A percentile compares a stretch with the other conserved stretches of the same genome.
Conservation (phyloP, 305 asterid species). For the Fraxinus sp. region DNA sequence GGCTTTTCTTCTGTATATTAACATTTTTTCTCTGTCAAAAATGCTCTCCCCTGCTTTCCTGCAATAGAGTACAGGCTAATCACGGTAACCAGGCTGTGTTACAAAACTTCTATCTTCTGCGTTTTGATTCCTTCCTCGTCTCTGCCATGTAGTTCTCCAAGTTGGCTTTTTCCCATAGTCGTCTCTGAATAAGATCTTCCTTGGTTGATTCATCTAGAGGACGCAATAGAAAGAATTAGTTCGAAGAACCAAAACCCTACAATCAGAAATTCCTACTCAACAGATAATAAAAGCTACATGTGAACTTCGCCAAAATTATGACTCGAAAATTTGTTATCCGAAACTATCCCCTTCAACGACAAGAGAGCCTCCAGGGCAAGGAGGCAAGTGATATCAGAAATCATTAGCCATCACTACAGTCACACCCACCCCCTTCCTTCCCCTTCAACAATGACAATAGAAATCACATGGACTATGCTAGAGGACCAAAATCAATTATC, state of each 20-base stretch:
- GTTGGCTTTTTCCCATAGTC: conserved; percentile 83
- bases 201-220: conserved; percentile 56
- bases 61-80: conserved; percentile 9
- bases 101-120: conserved; percentile 55
- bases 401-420: background rate
- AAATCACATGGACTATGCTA: background rate
- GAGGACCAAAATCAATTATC: background rate
- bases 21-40: conserved; percentile 19
- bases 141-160: conserved; percentile 71
- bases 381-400: background rate
- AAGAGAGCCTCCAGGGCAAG: background rate
- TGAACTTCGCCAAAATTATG: background rate
- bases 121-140: conserved; percentile 88
- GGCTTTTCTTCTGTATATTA: conserved; percentile 16
- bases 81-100: background rate
- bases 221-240: conserved; percentile 23
- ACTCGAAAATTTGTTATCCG: background rate
- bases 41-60: conserved; percentile 2
- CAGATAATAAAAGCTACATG: background rate
- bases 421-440: background rate
- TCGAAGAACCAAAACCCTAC: conserved; percentile 2
- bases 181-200: conserved; percentile 75
- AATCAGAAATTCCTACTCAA: background rate
- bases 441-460: background rate
- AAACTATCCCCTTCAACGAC: background rate